phyloP scores from a whole-genome alignment of 2,329 filamentous ascomycete species.

The Cordyceps fumosorosea region DNA sequence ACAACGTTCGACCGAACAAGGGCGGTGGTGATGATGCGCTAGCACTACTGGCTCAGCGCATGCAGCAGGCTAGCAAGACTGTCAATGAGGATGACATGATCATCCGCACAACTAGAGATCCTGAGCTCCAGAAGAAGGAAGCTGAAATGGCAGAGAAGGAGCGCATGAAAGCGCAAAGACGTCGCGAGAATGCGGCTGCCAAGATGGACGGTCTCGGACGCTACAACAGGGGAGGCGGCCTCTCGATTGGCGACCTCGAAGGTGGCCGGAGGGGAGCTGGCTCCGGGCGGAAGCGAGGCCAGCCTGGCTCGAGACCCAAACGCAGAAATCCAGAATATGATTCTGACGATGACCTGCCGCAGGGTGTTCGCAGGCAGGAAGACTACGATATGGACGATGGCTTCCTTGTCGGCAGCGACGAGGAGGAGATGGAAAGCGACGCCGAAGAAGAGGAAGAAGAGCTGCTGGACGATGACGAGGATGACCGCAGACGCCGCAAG shows the following conservation, averaged over 20 bases:
- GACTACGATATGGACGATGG: constrained; percentile 77
- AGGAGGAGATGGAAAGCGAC: constrained; percentile 54
- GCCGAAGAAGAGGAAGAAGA: constrained; percentile 59
- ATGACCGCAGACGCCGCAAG: constrained; percentile 37
- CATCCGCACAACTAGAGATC: constrained; percentile 64
- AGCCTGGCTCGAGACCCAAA: constrained; percentile 45
- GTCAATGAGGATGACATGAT: constrained; percentile 56
- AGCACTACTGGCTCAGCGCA: constrained; percentile 57
- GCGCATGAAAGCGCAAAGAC: constrained; percentile 57
- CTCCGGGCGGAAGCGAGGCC: constrained; percentile 47
- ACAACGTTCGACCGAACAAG: constrained; percentile 61
- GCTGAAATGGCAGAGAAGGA: constrained; percentile 72
- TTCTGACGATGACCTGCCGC: constrained; percentile 66
- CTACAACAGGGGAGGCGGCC: constrained; percentile 48
- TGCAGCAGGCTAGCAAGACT: constrained; percentile 57
- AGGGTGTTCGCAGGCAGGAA: constrained; percentile 56
- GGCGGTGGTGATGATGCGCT: constrained; percentile 65
- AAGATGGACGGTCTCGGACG: constrained; percentile 51
- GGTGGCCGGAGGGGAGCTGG: constrained; percentile 42
- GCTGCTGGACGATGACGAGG: constrained; percentile 40
- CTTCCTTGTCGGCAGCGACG: constrained; percentile 70
- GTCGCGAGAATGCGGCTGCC: constrained; percentile 60
- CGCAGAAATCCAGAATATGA: constrained; percentile 60
- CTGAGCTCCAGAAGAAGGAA: constrained; percentile 66
- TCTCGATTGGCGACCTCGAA: constrained; percentile 66